Percentiles rank a stretch among this genome's conserved stretches.
Evolutionary conservation across 2,329 filamentous ascomycete species (phyloP).

Genomic region (Pseudogymnoascus sp.): DNA sequence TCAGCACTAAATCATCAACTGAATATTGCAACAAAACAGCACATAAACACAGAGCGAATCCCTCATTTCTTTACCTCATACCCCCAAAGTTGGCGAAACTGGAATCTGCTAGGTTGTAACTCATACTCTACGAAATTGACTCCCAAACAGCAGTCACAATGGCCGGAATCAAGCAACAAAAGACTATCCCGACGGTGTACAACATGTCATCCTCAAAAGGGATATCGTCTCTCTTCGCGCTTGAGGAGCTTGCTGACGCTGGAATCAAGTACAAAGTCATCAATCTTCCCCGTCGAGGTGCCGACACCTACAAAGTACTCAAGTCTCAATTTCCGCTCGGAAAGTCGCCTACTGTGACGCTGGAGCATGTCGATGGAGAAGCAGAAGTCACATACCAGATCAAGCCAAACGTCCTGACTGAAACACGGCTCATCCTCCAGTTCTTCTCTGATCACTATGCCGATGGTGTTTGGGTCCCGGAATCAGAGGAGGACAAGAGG

Average conservation of each 20-base stretch:
- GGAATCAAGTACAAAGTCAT: conserved; percentile 22
- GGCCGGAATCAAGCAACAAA: conserved; percentile 7
- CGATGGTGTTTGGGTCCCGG: conserved; percentile 18
- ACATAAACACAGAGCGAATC: not conserved
- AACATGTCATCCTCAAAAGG: conserved; percentile 23
- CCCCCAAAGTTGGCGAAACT: not conserved
- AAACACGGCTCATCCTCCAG: conserved; percentile 25
- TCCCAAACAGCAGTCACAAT: not conserved
- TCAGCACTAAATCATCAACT: not conserved
- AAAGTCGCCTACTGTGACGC: conserved; percentile 24
- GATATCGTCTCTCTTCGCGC: conserved; percentile 21
- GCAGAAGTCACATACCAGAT: conserved; percentile 11
- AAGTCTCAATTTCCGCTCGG: conserved; percentile 21
- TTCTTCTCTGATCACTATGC: conserved; percentile 24
- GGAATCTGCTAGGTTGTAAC: not conserved
- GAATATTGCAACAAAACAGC: not conserved
- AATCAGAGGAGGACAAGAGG: conserved; percentile 17
- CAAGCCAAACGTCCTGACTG: conserved; percentile 20
- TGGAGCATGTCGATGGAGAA: conserved; percentile 13
- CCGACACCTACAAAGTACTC: conserved; percentile 16
- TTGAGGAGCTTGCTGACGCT: conserved; percentile 22
- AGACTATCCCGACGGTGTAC: conserved; percentile 21
- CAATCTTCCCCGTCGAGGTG: conserved; percentile 19
- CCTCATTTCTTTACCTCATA: not conserved
- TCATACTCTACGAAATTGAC: not conserved